These are phyloP conservation scores for Phytophthora lateralis DNA, from an alignment of 352 stramenopile genomes.

Conservation along the genomic window DNA sequence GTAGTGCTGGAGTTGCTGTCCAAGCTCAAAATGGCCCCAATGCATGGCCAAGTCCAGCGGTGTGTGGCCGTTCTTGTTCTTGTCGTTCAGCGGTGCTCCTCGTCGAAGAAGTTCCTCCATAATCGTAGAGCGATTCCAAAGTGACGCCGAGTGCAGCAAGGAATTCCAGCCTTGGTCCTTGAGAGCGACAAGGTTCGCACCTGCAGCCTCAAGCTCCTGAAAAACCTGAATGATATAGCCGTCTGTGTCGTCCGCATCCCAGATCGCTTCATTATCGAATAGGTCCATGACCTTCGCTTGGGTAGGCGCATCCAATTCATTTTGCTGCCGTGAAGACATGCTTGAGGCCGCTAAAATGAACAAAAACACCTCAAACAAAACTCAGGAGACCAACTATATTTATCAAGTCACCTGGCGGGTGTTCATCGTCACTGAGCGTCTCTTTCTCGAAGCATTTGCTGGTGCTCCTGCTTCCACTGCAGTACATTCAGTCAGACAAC, in stretches of 20 bases:
- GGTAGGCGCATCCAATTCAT: conserved; percentile 19
- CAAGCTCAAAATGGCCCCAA: conserved; percentile 59
- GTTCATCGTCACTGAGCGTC: conserved; percentile 2
- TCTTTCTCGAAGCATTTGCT: conserved; percentile 35
- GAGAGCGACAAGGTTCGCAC: conserved; percentile 27
- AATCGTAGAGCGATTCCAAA: conserved; percentile 59
- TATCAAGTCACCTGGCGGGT: conserved; percentile 13
- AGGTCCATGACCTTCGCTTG: conserved; percentile 44
- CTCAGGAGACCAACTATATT: conserved; percentile 27
- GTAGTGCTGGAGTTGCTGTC: conserved; percentile 62
- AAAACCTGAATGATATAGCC: conserved; percentile 51
- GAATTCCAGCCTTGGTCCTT: conserved; percentile 53
- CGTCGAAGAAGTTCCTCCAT: conserved; percentile 55
- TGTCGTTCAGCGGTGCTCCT: conserved; percentile 48
- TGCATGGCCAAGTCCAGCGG: conserved; percentile 61
- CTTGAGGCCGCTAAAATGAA: not conserved
- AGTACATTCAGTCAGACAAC: conserved; percentile 2
- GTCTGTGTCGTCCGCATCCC: conserved; percentile 62
- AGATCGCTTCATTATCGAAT: conserved; percentile 64
- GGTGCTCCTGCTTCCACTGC: conserved; percentile 43
- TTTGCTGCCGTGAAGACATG: conserved; percentile 21
- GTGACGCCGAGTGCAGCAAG: conserved; percentile 50
- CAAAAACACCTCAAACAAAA: not conserved
- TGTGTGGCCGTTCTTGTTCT: conserved; percentile 57
- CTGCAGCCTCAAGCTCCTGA: conserved; percentile 35